Evolutionary conservation across 805 yeast genomes (phyloP).

Genomic region (Starmerella vaccinii): DNA sequence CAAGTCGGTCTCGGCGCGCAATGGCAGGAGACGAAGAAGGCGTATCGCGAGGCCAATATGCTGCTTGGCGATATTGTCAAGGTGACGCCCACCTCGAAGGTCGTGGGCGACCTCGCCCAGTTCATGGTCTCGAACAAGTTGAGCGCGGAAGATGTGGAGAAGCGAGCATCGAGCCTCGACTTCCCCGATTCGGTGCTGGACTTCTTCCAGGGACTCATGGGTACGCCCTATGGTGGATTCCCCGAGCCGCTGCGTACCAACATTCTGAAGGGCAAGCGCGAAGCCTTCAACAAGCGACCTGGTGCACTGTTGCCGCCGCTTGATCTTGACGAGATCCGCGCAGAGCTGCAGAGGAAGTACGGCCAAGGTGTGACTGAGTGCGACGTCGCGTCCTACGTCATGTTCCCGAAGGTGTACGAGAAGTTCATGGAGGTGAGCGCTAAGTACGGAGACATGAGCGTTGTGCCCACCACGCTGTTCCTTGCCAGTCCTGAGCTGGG

Average conservation of each 20-base stretch:
- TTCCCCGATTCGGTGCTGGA: constrained; percentile 98
- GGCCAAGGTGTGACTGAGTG: constrained; percentile 62
- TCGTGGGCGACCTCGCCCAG: constrained; percentile 99
- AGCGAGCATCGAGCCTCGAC: constrained; percentile 81
- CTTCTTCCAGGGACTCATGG: constrained; percentile 98
- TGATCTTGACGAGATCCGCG: constrained; percentile 59
- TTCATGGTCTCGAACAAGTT: constrained; percentile 96
- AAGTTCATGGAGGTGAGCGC: constrained; percentile 64
- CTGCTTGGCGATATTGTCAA: constrained; percentile 93
- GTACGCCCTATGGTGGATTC: constrained; percentile 99
- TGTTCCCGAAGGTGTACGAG: constrained; percentile 98
- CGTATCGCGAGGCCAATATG: constrained; percentile 82
- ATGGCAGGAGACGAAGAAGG: constrained; percentile 93
- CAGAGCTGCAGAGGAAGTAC: constrained; percentile 66
- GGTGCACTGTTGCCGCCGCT: constrained; percentile 83
- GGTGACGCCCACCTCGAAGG: constrained; percentile 99
- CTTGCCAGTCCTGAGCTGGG: constrained; percentile 77
- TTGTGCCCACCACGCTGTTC: constrained; percentile 86
- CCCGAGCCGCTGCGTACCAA: constrained; percentile 97
- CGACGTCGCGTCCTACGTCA: constrained; percentile 89
- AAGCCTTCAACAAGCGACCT: constrained; percentile 80
- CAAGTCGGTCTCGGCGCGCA: constrained; percentile 95
- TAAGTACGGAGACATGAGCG: constrained; percentile 83
- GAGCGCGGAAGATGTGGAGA: constrained; percentile 70
- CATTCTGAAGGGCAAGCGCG: constrained; percentile 82